Base-by-base conservation (phyloP, 768 basidiomycete species). In the Suillus ampliporus region DNA sequence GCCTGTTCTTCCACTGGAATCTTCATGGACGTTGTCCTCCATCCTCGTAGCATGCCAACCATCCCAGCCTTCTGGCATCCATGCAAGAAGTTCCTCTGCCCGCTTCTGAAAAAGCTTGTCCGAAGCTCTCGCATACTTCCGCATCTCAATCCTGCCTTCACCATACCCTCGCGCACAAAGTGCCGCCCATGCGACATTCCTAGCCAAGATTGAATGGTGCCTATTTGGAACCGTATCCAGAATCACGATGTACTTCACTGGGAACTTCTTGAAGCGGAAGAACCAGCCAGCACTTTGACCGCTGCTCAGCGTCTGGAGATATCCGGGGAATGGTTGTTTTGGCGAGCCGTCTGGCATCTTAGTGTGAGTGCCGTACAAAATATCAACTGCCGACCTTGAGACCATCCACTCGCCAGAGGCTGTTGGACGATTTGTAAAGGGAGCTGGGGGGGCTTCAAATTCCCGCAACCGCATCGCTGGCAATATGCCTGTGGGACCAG, bases 201-300 rank as follows among this genome's bases (percentile, higher is more conserved):
- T 56, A 21, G 64, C 66, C 19, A 74, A 52, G 15, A 57, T 23
- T 9, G 58, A 57, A 43, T 56, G 28, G 31, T 71, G 57, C 13
- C 60, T 57, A 23, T 63, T 57, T 3, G 73, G 66, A 10, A 56
- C 51, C 2, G 72, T 66, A 41, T 68, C 66, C 31, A 72, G 38
- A 23, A 77, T 75, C 4, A 74, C 70, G 58, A 77, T 68, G 57
- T 74, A 77, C 26, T 65, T 76, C 34, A 76, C 77, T 1, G 69
- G 74, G 52, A 77, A 69, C 8, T 57, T 60, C 57, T 74, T 78
- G 65, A 66, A 74, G 11, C 47, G 66, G 64, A 76, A 77, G 62
- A 77, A 71, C 66, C 65, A 67, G 31, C 58, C 67, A 14, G 5
- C 9, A 9, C 8, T 34, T 1, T 57, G 21, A 1, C 48, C 40